A percentile compares a stretch with the other conserved stretches of the same genome.
Conservation (phyloP, 495 filamentous ascomycete genomes). For the Talaromyces proteolyticus region DNA sequence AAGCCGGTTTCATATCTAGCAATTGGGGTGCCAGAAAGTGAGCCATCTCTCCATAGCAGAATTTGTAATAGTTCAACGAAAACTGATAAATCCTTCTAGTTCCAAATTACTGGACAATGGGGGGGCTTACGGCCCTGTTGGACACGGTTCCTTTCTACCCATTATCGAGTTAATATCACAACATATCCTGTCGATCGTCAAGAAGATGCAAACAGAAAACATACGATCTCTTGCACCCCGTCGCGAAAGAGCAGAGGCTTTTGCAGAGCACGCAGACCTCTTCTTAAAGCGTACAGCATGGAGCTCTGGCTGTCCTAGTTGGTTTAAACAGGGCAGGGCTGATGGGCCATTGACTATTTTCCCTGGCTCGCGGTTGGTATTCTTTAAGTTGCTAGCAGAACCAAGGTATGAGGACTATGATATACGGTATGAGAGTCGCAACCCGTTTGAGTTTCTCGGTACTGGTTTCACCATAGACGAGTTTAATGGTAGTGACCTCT, state of each 20-base stretch:
- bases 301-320: constrained; percentile 32
- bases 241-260: constrained; percentile 24
- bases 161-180: constrained; percentile 29
- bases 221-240: constrained; percentile 12
- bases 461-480: constrained; percentile 11
- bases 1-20: constrained; percentile 3
- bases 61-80: not conserved
- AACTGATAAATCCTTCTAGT: constrained; percentile 2
- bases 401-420: constrained; percentile 46
- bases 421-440: constrained; percentile 8
- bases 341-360: constrained; percentile 16
- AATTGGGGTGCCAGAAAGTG: constrained; percentile 2
- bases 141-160: constrained; percentile 19
- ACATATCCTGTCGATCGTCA: constrained; percentile 30
- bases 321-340: constrained; percentile 30
- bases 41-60: not conserved
- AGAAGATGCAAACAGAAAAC: constrained; percentile 25
- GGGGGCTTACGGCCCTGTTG: constrained; percentile 9
- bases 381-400: constrained; percentile 41
- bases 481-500: constrained; percentile 6
- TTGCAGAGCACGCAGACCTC: constrained; percentile 23
- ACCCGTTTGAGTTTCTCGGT: constrained; percentile 19
- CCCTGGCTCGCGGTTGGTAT: constrained; percentile 35
- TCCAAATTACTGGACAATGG: constrained; percentile 5
- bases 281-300: constrained; percentile 35